A percentile compares a stretch with the other conserved stretches of the same genome.
Evolutionary conservation across 352 stramenopile species (phyloP).

Genomic region (Phytophthora crassamura): DNA sequence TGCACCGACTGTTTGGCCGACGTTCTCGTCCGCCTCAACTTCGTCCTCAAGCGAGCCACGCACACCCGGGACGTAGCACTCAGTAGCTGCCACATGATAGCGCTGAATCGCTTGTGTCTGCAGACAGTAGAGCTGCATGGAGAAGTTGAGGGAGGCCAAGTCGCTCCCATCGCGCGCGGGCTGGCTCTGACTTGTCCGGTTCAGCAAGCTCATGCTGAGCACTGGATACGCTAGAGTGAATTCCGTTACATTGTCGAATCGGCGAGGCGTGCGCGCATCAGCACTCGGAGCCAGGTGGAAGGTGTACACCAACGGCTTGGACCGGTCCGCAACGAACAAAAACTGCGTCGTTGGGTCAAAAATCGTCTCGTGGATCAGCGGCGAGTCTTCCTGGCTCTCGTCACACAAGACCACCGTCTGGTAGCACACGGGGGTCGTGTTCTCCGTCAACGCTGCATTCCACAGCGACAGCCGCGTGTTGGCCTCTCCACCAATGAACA

Average conservation of each 20-base stretch:
- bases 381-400: conserved; percentile 31
- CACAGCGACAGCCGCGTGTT: conserved; percentile 62
- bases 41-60: conserved; percentile 53
- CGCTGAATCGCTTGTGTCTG: conserved; percentile 88
- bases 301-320: conserved; percentile 66
- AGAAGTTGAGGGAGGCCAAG: conserved; percentile 48
- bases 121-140: conserved; percentile 84
- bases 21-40: conserved; percentile 41
- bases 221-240: conserved; percentile 82
- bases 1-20: conserved; percentile 76
- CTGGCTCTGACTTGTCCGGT: conserved; percentile 46
- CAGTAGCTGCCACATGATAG: conserved; percentile 70
- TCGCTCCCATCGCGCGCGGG: conserved; percentile 43
- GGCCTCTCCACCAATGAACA: conserved; percentile 70
- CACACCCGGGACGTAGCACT: conserved; percentile 60
- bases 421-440: conserved; percentile 56
- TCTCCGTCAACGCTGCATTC: conserved; percentile 63
- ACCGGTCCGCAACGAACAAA: conserved; percentile 80
- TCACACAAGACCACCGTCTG: conserved; percentile 70
- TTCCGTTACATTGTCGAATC: conserved; percentile 85
- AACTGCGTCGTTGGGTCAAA: conserved; percentile 79
- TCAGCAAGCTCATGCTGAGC: conserved; percentile 76
- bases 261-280: conserved; percentile 46
- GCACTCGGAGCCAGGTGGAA: conserved; percentile 61
- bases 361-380: conserved; percentile 62